Conservation (phyloP, 257 asterid genomes). For the Fraxinus anomala region DNA sequence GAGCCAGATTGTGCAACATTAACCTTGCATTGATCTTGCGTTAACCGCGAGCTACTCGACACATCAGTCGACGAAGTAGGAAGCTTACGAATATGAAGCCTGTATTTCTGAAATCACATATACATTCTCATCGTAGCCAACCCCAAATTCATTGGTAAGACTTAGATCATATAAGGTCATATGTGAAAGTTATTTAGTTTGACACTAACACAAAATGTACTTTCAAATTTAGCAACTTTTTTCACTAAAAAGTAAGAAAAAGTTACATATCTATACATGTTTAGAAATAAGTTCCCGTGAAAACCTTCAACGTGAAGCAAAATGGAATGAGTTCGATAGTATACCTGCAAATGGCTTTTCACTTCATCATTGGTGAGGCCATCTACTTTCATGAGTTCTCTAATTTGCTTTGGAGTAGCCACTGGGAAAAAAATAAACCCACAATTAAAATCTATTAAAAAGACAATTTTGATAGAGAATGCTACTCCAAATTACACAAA, state of each 20-base stretch:
- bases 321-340: background rate
- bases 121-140: background rate
- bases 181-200: background rate
- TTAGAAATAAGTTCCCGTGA: background rate
- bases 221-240: background rate
- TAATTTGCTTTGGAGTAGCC: constrained; percentile 54
- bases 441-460: background rate
- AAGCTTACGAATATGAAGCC: constrained; percentile 55
- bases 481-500: background rate
- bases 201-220: background rate
- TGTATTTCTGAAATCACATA: constrained; percentile 49
- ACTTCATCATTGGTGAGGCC: constrained; percentile 59
- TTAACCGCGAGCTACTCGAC: constrained; percentile 19
- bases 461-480: background rate
- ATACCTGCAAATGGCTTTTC: constrained; percentile 59
- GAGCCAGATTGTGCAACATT: constrained; percentile 32
- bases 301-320: background rate
- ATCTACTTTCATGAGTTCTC: constrained; percentile 48
- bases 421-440: constrained; percentile 21
- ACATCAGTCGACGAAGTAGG: constrained; percentile 19
- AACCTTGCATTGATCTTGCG: constrained; percentile 15
- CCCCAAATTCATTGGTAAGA: background rate
- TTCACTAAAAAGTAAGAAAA: background rate
- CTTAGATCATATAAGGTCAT: background rate
- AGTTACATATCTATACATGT: background rate